A percentile compares a stretch with the other conserved stretches of the same genome.
phyloP scores from a whole-genome alignment of 164 flowering plant species.

The Liriodendron chinense region DNA sequence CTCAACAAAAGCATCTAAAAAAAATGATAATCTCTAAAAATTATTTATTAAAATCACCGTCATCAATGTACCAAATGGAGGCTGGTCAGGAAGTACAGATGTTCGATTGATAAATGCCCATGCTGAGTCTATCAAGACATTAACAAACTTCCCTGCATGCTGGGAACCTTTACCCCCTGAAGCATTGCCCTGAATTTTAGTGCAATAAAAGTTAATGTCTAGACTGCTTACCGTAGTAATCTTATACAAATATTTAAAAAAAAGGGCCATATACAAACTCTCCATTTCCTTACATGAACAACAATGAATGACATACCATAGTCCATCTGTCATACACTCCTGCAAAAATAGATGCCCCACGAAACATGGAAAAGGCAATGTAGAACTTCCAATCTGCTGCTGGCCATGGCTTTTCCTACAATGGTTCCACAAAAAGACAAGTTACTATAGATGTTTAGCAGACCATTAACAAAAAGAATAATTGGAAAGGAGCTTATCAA shows the following conservation, averaged over 20 bases:
- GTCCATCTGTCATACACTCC: constrained; percentile 71
- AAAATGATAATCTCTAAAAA: not conserved
- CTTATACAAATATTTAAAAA: not conserved
- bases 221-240: not conserved
- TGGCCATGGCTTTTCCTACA: constrained; percentile 88
- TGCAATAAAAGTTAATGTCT: constrained; percentile 3
- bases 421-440: not conserved
- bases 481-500: not conserved
- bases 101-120: constrained; percentile 53
- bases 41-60: not conserved
- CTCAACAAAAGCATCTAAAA: not conserved
- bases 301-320: constrained; percentile 42
- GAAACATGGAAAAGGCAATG: constrained; percentile 75
- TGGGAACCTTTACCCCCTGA: constrained; percentile 93
- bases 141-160: constrained; percentile 44
- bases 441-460: not conserved
- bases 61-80: constrained; percentile 58
- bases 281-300: not conserved
- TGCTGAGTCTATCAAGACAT: constrained; percentile 59
- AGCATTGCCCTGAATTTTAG: constrained; percentile 79
- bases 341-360: constrained; percentile 65
- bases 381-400: constrained; percentile 81
- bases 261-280: not conserved
- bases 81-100: constrained; percentile 67
- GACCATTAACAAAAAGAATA: not conserved